Evolutionary conservation across 202 grass and related monocot species (phyloP).

Genomic region (Setaria viridis): DNA sequence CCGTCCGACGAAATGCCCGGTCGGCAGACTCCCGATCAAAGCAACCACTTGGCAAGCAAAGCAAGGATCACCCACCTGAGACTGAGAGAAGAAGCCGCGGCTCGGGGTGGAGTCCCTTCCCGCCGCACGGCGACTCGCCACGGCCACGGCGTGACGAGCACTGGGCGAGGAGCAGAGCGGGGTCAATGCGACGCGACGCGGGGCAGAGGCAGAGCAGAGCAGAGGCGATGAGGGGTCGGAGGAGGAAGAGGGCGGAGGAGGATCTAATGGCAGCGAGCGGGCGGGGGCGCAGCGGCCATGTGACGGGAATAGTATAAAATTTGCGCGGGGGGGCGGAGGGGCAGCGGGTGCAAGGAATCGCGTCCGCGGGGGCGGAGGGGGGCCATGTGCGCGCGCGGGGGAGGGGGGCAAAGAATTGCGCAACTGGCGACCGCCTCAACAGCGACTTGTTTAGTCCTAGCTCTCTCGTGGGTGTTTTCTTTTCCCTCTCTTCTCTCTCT

Average conservation of each 20-base stretch:
- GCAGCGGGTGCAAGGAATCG: slow-evolving; percentile 66
- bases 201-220: slow-evolving; percentile 19
- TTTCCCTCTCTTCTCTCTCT: neutral
- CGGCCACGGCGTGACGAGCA: neutral
- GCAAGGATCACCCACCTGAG: slow-evolving; percentile 37
- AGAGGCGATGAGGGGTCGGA: neutral
- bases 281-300: slow-evolving; percentile 67
- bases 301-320: slow-evolving; percentile 83
- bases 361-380: slow-evolving; percentile 18
- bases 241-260: slow-evolving; percentile 46
- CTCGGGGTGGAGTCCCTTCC: neutral
- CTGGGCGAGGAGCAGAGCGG: slow-evolving; percentile 3
- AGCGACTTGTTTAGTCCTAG: slow-evolving; percentile 27
- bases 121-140: neutral
- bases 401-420: neutral
- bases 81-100: neutral
- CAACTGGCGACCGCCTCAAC: slow-evolving; percentile 34
- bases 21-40: slow-evolving; percentile 32
- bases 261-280: slow-evolving; percentile 65
- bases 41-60: neutral
- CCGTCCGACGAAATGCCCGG: slow-evolving; percentile 41
- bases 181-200: slow-evolving; percentile 46
- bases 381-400: slow-evolving; percentile 44
- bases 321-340: slow-evolving; percentile 30
- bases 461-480: neutral